Evolutionary conservation across 2,329 filamentous ascomycete genomes (phyloP).

Genomic region (Fusarium miscanthi): DNA sequence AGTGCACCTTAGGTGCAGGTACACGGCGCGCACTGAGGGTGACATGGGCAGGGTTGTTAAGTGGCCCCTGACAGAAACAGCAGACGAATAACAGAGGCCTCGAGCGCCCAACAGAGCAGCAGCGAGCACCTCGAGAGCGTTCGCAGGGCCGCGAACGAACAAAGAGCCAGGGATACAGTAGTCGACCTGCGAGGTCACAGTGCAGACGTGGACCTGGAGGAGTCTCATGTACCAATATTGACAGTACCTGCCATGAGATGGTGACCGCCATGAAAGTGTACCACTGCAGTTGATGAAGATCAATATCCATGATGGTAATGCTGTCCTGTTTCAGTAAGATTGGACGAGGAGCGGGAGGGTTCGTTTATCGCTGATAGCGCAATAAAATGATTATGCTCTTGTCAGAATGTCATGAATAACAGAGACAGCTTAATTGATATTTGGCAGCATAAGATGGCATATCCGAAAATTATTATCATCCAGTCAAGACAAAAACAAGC

Average conservation of each 20-base stretch:
- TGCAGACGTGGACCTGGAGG: constrained; percentile 21
- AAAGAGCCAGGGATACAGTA: constrained; percentile 24
- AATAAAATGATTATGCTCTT: neutral
- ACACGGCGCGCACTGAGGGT: constrained; percentile 33
- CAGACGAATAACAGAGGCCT: constrained; percentile 36
- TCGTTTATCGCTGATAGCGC: neutral
- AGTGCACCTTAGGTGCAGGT: constrained; percentile 44
- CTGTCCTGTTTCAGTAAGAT: constrained; percentile 37
- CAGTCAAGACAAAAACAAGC: constrained; percentile 20
- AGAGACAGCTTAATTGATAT: constrained; percentile 22
- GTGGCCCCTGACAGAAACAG: constrained; percentile 36
- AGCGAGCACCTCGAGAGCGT: constrained; percentile 19
- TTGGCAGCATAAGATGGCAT: constrained; percentile 22
- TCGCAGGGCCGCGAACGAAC: constrained; percentile 23
- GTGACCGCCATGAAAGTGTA: constrained; percentile 35
- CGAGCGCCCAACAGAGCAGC: constrained; percentile 25
- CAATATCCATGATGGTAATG: constrained; percentile 34
- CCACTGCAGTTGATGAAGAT: constrained; percentile 33
- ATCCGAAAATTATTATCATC: constrained; percentile 17
- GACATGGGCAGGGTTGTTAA: constrained; percentile 31
- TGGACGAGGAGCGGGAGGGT: constrained; percentile 17
- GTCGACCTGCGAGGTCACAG: constrained; percentile 28
- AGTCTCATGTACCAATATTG: constrained; percentile 29
- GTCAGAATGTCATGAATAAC: constrained; percentile 14
- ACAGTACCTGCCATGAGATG: constrained; percentile 31